phyloP scores from a whole-genome alignment of 2,329 filamentous ascomycete genomes.

The Trichoderma asperellum region DNA sequence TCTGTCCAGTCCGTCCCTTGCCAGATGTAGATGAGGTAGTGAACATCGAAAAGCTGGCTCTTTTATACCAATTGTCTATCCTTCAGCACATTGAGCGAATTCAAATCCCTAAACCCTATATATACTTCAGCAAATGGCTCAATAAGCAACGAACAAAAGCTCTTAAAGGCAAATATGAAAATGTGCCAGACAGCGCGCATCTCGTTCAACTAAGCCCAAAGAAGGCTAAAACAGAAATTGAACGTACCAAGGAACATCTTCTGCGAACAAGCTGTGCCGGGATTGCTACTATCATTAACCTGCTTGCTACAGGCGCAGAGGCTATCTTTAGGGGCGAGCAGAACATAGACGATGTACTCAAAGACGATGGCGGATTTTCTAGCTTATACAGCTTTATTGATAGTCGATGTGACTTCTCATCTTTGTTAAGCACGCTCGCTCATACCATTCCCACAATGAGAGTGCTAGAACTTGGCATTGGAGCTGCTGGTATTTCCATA shows the following conservation, averaged over 20 bases:
- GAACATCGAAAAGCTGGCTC: not conserved
- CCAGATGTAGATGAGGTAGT: not conserved
- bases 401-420: not conserved
- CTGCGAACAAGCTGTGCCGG: not conserved
- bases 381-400: not conserved
- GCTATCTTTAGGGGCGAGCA: not conserved
- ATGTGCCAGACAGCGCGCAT: not conserved
- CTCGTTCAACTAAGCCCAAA: not conserved
- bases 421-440: constrained; percentile 12
- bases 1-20: not conserved
- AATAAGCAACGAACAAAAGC: not conserved
- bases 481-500: constrained; percentile 42
- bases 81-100: not conserved
- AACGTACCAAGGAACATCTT: not conserved
- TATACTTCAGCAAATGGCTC: constrained; percentile 23
- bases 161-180: not conserved
- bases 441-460: constrained; percentile 29
- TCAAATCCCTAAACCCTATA: not conserved
- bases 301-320: constrained; percentile 2
- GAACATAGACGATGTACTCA: not conserved
- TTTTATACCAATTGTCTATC: constrained; percentile 6
- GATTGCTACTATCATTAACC: not conserved
- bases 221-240: not conserved
- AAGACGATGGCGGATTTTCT: not conserved
- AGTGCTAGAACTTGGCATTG: constrained; percentile 42